Conservation (phyloP, 2,329 filamentous ascomycete species). For the Sarocladium kiliense region DNA sequence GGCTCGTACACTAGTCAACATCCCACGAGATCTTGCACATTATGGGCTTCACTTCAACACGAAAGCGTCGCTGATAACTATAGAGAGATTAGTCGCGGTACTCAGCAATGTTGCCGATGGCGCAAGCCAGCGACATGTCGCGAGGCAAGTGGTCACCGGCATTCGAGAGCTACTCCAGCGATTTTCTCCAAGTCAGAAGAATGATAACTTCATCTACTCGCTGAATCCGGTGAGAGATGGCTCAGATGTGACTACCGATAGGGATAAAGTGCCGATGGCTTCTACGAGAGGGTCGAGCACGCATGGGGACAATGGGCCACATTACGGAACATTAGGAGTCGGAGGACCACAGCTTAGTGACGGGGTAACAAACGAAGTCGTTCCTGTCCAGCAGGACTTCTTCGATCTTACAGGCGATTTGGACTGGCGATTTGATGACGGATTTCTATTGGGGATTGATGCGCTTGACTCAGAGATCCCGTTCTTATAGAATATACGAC, state of each 20-base stretch:
- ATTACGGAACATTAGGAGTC: background rate
- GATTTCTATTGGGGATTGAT: conserved; percentile 15
- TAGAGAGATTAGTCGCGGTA: conserved; percentile 11
- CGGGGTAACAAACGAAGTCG: background rate
- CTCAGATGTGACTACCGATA: background rate
- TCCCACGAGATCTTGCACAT: conserved; percentile 13
- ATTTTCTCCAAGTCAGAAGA: conserved; percentile 5
- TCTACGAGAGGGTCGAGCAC: background rate
- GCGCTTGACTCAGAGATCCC: conserved; percentile 10
- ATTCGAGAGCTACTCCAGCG: conserved; percentile 15
- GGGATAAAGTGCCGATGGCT: background rate
- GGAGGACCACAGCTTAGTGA: background rate
- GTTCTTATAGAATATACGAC: conserved; percentile 4
- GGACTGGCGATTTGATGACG: conserved; percentile 16
- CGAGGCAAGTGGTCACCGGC: conserved; percentile 14
- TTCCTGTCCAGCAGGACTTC: conserved; percentile 11
- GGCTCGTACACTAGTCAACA: background rate
- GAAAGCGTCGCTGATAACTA: conserved; percentile 10
- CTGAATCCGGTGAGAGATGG: background rate
- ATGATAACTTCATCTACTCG: conserved; percentile 11
- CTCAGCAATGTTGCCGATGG: conserved; percentile 13
- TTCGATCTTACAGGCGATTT: conserved; percentile 16
- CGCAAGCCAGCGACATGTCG: conserved; percentile 14
- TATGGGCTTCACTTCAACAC: conserved; percentile 15
- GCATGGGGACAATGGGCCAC: background rate